Evolutionary conservation across 352 stramenopile species (phyloP).

Genomic region (Globisporangium abappressorium): DNA sequence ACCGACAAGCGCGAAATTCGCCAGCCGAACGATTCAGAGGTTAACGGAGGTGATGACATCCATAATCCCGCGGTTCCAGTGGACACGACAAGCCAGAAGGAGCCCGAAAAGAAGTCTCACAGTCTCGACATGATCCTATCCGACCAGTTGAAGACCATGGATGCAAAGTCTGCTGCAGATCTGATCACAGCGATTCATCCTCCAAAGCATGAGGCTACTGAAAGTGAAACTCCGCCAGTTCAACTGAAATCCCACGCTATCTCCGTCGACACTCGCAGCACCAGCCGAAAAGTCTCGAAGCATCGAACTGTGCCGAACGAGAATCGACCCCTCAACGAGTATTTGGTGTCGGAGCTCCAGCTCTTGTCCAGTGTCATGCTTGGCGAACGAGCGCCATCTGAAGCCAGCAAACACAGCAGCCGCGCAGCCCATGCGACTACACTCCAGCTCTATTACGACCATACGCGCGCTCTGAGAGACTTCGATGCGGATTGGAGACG

Average conservation of each 20-base stretch:
- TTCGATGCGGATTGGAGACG: conserved; percentile 54
- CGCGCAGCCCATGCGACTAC: conserved; percentile 34
- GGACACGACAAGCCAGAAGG: neutral
- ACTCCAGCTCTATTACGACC: conserved; percentile 45
- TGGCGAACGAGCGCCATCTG: conserved; percentile 5
- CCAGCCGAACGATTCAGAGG: neutral
- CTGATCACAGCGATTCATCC: neutral
- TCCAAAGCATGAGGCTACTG: neutral
- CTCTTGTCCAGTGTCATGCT: conserved; percentile 37
- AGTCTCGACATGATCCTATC: neutral
- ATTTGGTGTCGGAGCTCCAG: conserved; percentile 47
- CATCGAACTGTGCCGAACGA: conserved; percentile 26
- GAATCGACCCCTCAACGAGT: conserved; percentile 45
- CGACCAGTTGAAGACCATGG: neutral
- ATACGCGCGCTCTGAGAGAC: conserved; percentile 44
- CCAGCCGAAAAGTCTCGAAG: neutral
- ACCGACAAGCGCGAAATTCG: neutral
- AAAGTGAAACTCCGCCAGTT: neutral
- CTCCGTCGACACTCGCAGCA: neutral
- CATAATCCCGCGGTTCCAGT: neutral
- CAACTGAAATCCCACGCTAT: neutral
- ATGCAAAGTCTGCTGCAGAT: neutral
- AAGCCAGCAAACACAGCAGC: conserved; percentile 13
- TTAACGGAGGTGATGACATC: neutral
- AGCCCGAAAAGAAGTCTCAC: neutral